Evolutionary conservation across 169 alveolate genomes (phyloP).

Genomic region (Plasmodium knowlesi): DNA sequence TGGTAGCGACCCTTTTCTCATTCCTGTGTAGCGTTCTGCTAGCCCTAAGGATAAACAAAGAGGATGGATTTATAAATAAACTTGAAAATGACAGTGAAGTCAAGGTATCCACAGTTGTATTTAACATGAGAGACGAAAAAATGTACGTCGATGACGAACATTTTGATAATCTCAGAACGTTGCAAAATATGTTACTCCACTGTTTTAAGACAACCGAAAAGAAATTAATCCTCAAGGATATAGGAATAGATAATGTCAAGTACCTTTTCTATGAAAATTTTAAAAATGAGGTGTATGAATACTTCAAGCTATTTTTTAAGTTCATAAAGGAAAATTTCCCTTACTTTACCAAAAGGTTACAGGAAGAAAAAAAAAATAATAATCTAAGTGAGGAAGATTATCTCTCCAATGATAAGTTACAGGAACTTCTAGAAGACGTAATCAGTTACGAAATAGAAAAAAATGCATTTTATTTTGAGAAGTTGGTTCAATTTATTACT

Average conservation of each 20-base stretch:
- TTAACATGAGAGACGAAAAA: background rate
- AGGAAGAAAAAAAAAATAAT: constrained; percentile 8
- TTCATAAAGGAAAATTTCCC: constrained; percentile 27
- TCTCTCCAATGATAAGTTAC: background rate
- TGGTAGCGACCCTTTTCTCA: background rate
- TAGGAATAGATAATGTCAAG: constrained; percentile 3
- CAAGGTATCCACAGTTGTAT: background rate
- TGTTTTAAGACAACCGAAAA: constrained; percentile 1
- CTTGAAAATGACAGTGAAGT: background rate
- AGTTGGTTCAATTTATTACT: background rate
- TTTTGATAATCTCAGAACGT: background rate
- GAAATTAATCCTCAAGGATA: background rate
- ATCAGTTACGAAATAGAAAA: constrained; percentile 14
- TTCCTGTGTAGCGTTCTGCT: background rate
- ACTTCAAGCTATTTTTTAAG: background rate
- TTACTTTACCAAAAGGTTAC: background rate
- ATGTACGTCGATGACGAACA: constrained; percentile 9
- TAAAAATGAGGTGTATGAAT: constrained; percentile 13
- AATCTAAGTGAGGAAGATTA: background rate
- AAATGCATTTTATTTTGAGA: constrained; percentile 13
- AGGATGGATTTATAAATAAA: background rate
- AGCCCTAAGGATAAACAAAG: background rate
- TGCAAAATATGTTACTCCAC: background rate
- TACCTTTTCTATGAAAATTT: constrained; percentile 14
- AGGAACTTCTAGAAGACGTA: constrained; percentile 1